Evolutionary conservation across 2,329 filamentous ascomycete genomes (phyloP).

Genomic region (Scolecobasidium constrictum): DNA sequence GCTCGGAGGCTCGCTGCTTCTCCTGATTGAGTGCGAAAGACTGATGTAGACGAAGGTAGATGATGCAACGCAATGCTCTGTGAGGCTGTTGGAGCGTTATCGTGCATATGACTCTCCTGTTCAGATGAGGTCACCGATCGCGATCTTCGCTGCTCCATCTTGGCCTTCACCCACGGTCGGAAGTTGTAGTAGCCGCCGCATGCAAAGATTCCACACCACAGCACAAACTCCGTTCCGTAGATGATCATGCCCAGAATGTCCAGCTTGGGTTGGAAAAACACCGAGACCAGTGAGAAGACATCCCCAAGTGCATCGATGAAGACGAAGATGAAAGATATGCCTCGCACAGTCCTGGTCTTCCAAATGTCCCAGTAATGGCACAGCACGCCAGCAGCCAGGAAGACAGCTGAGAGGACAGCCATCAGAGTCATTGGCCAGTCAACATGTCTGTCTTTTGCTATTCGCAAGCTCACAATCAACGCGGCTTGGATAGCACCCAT

Average conservation of each 20-base stretch:
- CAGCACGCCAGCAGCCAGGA: conserved; percentile 56
- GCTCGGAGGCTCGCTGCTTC: too few relatives aligned
- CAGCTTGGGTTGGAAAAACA: conserved; percentile 49
- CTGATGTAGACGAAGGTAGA: conserved; percentile 50
- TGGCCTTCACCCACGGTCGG: conserved; percentile 42
- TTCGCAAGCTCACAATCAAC: conserved; percentile 46
- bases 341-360: conserved; percentile 52
- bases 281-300: conserved; percentile 53
- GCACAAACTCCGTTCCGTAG: conserved; percentile 52
- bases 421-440: conserved; percentile 56
- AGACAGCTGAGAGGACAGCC: conserved; percentile 51
- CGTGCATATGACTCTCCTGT: neutral
- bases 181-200: conserved; percentile 57
- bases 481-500: conserved; percentile 50
- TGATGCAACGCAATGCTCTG: conserved; percentile 32
- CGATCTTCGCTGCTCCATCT: conserved; percentile 17
- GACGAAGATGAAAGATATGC: conserved; percentile 63
- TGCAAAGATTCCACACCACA: conserved; percentile 58
- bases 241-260: conserved; percentile 55
- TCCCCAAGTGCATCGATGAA: conserved; percentile 60
- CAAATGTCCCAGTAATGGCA: conserved; percentile 63
- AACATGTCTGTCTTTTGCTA: conserved; percentile 31
- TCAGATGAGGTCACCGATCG: neutral
- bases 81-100: too few relatives aligned
- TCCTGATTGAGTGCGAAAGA: conserved; percentile 47